Base-by-base conservation (phyloP, 805 yeast genomes). In the Wickerhamiella brachini region DNA sequence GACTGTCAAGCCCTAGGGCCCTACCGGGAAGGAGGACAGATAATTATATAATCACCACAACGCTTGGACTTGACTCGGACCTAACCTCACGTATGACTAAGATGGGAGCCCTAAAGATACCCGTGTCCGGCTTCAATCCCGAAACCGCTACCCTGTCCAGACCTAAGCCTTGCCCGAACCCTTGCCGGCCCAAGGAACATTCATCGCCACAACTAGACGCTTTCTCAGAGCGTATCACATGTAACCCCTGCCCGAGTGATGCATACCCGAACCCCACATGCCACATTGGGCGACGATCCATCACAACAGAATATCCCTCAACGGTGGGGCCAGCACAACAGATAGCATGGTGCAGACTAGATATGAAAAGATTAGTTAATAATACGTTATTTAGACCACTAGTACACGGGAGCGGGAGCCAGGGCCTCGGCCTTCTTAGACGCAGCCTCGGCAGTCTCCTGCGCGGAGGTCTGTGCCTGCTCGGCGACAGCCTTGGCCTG, bases 401-500 rank as follows among this genome's bases (percentile, higher is more conserved):
- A 45, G 48, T 45, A 45, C 15, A 45, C 48, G 41, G 48, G 41
- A n/a, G 45, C 31, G 9, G 41, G 20, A n/a, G 41, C 17, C 3
- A 37, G 41, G 5, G 49, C 44, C 42, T 47, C 48, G 24, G 22
- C 37, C 20, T 23, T 48, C 17, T 15, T 43, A 13, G 13, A 42
- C 18, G 42, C 52, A 7, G 26, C 29, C 21, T 39, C 23, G 44
- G 49, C 54, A 29, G 49, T 38, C 22, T n/a, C 23, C 44, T 31
- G 24, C 18, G 46, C 48, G 37, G 41, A 8, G 5, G 41, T 15
- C 41, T 37, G 18, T 5, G 41, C 41, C 17, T 44, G 17, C 17
- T 24, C 31, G 20, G 41, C 41, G 9, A 20, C 20, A 7, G 41
- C 17, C 20, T 37, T 13, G 5, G 13, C 41, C 45, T 37, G 44